Conservation (phyloP, 2,329 filamentous ascomycete genomes). For the Cladosporium velox region DNA sequence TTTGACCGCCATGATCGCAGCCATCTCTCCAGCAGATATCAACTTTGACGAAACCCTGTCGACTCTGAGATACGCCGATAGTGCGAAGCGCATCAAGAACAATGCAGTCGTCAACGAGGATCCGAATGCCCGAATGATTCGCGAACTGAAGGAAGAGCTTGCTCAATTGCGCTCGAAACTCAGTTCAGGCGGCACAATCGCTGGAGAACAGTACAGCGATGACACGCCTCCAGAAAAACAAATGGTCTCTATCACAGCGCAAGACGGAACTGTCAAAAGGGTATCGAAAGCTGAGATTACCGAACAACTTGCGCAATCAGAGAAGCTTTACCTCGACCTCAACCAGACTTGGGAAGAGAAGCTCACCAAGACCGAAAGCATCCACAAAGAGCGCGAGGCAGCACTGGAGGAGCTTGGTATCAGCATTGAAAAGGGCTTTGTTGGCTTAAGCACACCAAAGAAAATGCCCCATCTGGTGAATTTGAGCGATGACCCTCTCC, state of each 20-base stretch:
- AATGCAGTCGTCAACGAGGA: conserved; percentile 99
- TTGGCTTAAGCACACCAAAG: conserved; percentile 92
- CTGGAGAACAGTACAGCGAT: conserved; percentile 77
- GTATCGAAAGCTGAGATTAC: conserved; percentile 98
- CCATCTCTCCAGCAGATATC: conserved; percentile 96
- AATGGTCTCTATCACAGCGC: conserved; percentile 87
- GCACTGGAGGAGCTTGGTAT: conserved; percentile 96
- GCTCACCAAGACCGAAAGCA: conserved; percentile 88
- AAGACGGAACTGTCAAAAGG: conserved; percentile 86
- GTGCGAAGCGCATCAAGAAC: conserved; percentile 99
- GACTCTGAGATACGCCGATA: conserved; percentile 94
- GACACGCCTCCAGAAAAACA: conserved; percentile 93
- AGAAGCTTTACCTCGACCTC: conserved; percentile 92
- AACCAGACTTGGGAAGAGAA: conserved; percentile 99
- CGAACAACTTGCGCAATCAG: conserved; percentile 92
- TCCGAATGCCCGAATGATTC: conserved; percentile 97
- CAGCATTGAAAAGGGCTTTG: conserved; percentile 97
- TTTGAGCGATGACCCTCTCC: conserved; percentile 74
- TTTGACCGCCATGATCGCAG: conserved; percentile 99
- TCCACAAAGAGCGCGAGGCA: conserved; percentile 94
- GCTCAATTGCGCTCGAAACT: conserved; percentile 84
- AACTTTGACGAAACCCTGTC: conserved; percentile 98
- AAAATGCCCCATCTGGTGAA: conserved; percentile 99
- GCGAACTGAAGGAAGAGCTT: conserved; percentile 94
- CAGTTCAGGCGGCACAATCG: conserved; percentile 47